Conservation (phyloP, 352 stramenopile genomes). For the Pythium coloratum region DNA sequence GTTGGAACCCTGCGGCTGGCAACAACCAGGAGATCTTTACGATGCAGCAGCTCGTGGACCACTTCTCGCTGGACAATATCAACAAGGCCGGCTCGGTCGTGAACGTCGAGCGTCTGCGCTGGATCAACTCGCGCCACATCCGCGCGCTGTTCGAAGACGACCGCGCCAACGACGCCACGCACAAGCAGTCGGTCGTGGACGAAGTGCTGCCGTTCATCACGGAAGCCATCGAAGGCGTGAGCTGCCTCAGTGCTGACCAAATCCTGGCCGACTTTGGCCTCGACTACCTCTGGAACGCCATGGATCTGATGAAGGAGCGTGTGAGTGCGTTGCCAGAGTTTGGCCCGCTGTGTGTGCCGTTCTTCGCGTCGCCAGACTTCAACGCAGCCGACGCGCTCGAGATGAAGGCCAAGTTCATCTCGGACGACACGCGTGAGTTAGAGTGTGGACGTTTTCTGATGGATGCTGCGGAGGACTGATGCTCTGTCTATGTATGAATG, state of each 20-base stretch:
- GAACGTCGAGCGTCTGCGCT: conserved; percentile 82
- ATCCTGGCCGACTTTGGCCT: conserved; percentile 57
- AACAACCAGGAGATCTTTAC: conserved; percentile 98
- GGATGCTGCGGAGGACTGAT: background rate
- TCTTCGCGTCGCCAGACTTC: conserved; percentile 67
- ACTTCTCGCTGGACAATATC: conserved; percentile 86
- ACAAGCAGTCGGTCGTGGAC: conserved; percentile 52
- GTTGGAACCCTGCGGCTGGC: conserved; percentile 94
- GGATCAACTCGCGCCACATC: conserved; percentile 90
- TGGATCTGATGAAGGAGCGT: conserved; percentile 87
- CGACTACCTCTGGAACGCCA: conserved; percentile 72
- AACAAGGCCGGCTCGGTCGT: conserved; percentile 90
- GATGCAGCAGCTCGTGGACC: conserved; percentile 87
- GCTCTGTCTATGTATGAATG: background rate
- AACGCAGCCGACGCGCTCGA: conserved; percentile 42
- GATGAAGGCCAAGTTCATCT: conserved; percentile 80
- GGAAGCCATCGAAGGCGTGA: conserved; percentile 36
- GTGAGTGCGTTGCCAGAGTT: conserved; percentile 82
- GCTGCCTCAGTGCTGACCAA: conserved; percentile 30
- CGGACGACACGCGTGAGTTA: conserved; percentile 46
- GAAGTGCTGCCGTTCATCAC: conserved; percentile 72
- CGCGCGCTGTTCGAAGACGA: conserved; percentile 69
- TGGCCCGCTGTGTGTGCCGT: conserved; percentile 68
- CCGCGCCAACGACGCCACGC: conserved; percentile 28
- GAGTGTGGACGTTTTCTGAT: background rate